Base-by-base conservation (phyloP, 2,329 filamentous ascomycete genomes). In the Exophiala lecanii-corni region DNA sequence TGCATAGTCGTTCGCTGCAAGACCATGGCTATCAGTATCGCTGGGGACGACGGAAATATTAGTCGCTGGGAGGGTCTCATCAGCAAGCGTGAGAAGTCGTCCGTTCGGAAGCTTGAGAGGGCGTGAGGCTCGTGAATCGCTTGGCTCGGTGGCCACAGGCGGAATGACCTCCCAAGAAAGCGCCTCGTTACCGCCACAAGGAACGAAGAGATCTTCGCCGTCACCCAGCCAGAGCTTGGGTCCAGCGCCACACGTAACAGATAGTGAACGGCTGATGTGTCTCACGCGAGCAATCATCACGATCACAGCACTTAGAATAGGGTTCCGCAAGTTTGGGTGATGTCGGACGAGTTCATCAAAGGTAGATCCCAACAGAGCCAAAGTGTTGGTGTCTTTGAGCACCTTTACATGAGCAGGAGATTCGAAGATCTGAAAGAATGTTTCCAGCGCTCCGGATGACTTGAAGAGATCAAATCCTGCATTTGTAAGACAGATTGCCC, bases 321-420 rank as follows among this genome's bases (percentile, higher is more conserved):
- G 76, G 7, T 77, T 76, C 54, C 89, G 86, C 33, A 99, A 69
- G 16, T 79, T 75, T 1, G 94, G 92, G 57, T 99, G 92, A 60
- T 99, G 92, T 30, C 92, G 82, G 39, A 91, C 85, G 46, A 99
- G 75, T 64, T 99, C 92, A 62, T 99, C 92, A 58, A 98, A 96
- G 30, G 82, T 85, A 18, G 78, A 78, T 9, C 92, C 92, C 37
- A 98, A 76, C 28, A 80, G 78, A 20, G 76, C 77, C 7, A 89
- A 77, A 45, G 94, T 73, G 25, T 83, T 80, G 4, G 76, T 71
- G 53, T 95, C 91, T 50, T 86, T 81, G 74, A 98, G 81, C 51
- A 83, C 84, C 55, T 85, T 86, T 45, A 98, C 81, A 64, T 99
- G 94, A 12, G 81, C 76, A 2, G 89, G 82, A 54, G 88, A 97